phyloP scores from a whole-genome alignment of 2,329 filamentous ascomycete genomes.

The Purpureocillium takamizusanense region DNA sequence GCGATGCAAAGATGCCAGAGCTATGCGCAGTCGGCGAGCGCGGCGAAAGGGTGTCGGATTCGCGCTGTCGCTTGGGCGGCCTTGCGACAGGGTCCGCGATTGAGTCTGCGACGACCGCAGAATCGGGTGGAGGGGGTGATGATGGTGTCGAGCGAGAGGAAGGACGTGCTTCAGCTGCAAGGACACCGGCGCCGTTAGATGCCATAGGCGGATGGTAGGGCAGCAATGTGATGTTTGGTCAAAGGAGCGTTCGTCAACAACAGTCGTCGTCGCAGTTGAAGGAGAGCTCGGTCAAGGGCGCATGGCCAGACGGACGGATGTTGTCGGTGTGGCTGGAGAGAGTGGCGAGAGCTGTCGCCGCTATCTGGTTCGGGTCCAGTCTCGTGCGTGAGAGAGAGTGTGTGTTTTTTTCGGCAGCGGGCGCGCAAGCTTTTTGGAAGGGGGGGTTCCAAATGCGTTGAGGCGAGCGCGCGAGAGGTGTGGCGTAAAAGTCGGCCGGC shows the following conservation, averaged over 20 bases:
- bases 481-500: too few species aligned
- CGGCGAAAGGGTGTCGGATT: slow-evolving; percentile 33
- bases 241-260: neutral
- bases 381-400: too few species aligned
- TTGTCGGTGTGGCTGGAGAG: slow-evolving; percentile 32
- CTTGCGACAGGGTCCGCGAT: slow-evolving; percentile 31
- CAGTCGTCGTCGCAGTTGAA: slow-evolving; percentile 3
- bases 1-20: slow-evolving; percentile 34
- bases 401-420: slow-evolving; percentile 12
- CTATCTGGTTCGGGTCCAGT: too few species aligned
- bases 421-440: too few species aligned
- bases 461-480: neutral
- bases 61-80: slow-evolving; percentile 35
- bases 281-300: slow-evolving; percentile 16
- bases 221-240: slow-evolving; percentile 3
- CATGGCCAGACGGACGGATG: slow-evolving; percentile 25
- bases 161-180: slow-evolving; percentile 42
- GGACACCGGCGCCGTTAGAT: slow-evolving; percentile 38
- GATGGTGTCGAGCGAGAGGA: slow-evolving; percentile 23
- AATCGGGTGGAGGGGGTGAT: slow-evolving; percentile 19
- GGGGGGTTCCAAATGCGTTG: too few species aligned
- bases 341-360: slow-evolving; percentile 30
- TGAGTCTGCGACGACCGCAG: slow-evolving; percentile 16
- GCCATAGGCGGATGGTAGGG: slow-evolving; percentile 31
- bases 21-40: slow-evolving; percentile 18